Conservation (phyloP, 805 yeast genomes). For the Cyberlindnera japonica region DNA sequence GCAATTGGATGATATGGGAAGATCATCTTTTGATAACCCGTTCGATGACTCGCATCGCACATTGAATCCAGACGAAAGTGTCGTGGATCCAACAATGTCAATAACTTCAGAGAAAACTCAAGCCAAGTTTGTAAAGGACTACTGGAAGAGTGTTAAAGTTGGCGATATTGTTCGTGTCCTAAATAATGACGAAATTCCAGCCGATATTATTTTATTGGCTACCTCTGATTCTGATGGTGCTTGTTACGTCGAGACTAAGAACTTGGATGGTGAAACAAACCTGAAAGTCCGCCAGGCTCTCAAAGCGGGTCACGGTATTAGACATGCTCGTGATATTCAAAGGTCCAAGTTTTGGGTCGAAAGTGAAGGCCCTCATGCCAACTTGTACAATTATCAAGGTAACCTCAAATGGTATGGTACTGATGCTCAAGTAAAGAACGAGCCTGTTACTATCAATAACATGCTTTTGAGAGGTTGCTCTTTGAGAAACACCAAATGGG, state of each 20-base stretch:
- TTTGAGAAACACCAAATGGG: constrained; percentile 83
- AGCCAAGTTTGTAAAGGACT: constrained; percentile 37
- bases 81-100: constrained; percentile 56
- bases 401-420: constrained; percentile 50
- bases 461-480: constrained; percentile 70
- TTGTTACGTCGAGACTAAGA: constrained; percentile 74
- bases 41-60: constrained; percentile 24
- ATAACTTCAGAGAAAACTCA: constrained; percentile 46
- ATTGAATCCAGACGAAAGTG: constrained; percentile 40
- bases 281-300: constrained; percentile 73
- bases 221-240: constrained; percentile 68
- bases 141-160: constrained; percentile 72
- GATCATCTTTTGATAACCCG: constrained; percentile 25
- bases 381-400: constrained; percentile 74
- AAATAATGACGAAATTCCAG: constrained; percentile 78
- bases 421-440: constrained; percentile 41
- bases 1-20: constrained; percentile 28
- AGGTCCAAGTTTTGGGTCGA: constrained; percentile 63
- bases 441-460: constrained; percentile 67
- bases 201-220: constrained; percentile 63
- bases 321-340: constrained; percentile 45
- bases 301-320: constrained; percentile 51
- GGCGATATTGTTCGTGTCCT: constrained; percentile 73
- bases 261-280: constrained; percentile 78
- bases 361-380: constrained; percentile 81